Conservation (phyloP, 305 asterid genomes). For the Plantago coronopus region DNA sequence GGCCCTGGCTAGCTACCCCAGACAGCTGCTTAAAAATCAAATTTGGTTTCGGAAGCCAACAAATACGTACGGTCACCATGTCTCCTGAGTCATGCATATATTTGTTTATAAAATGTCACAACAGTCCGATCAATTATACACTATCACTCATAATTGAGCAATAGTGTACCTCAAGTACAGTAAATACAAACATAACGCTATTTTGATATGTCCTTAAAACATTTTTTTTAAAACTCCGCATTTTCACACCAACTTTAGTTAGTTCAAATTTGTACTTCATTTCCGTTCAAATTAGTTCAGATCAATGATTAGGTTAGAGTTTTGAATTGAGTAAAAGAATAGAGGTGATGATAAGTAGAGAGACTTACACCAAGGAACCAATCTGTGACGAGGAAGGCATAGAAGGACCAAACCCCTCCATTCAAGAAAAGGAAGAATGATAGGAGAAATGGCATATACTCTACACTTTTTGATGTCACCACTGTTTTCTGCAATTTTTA, state of each 20-base stretch:
- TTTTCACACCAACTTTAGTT: too few relatives aligned
- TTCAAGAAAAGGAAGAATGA: slow-evolving; percentile 63
- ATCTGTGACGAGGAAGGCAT: slow-evolving; percentile 50
- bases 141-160: too few relatives aligned
- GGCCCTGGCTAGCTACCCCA: background rate
- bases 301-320: too few relatives aligned
- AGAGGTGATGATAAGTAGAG: background rate
- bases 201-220: too few relatives aligned
- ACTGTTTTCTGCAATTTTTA: slow-evolving; percentile 48
- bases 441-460: slow-evolving; percentile 72
- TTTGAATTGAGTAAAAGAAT: too few relatives aligned
- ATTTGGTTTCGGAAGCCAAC: slow-evolving; percentile 1
- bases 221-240: too few relatives aligned
- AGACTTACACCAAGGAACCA: slow-evolving; percentile 71
- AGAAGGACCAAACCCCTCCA: slow-evolving; percentile 70
- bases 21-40: background rate
- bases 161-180: too few relatives aligned
- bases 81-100: background rate
- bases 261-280: too few relatives aligned
- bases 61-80: background rate
- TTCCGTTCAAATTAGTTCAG: too few relatives aligned
- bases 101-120: too few relatives aligned
- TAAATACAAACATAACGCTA: too few relatives aligned
- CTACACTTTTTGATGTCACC: slow-evolving; percentile 54
- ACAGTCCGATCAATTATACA: too few relatives aligned